phyloP scores from a whole-genome alignment of 495 filamentous ascomycete species.

The Aspergillus conjunctus region DNA sequence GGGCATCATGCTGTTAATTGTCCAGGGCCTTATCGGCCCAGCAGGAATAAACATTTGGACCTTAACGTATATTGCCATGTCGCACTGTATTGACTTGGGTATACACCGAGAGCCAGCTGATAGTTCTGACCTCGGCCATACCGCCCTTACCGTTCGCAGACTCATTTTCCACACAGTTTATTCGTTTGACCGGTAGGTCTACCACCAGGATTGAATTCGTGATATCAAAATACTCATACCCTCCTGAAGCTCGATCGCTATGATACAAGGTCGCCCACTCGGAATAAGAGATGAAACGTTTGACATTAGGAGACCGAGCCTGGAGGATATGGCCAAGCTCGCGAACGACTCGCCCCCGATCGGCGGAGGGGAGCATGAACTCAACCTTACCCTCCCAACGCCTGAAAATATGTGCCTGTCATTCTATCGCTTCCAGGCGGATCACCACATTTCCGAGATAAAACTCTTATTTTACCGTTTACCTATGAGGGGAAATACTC shows the following conservation, averaged over 20 bases:
- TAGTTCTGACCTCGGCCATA: constrained; percentile 8
- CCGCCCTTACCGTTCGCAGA: constrained; percentile 16
- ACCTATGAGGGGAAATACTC: constrained; percentile 17
- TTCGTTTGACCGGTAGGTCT: constrained; percentile 27
- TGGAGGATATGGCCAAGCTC: constrained; percentile 10
- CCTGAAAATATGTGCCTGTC: constrained; percentile 19
- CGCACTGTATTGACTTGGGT: constrained; percentile 31
- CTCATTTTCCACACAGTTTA: constrained; percentile 31
- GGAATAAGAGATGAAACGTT: constrained; percentile 33
- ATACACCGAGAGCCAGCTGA: constrained; percentile 28
- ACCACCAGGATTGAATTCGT: not conserved
- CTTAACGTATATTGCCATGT: constrained; percentile 29
- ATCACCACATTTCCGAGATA: constrained; percentile 31
- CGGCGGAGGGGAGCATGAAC: not conserved
- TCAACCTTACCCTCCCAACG: constrained; percentile 8
- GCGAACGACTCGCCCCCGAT: not conserved
- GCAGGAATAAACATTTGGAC: constrained; percentile 32
- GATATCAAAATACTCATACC: not conserved
- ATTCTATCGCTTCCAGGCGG: constrained; percentile 25
- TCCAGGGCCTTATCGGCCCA: constrained; percentile 26
- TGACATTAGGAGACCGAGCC: constrained; percentile 22
- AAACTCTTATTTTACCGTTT: constrained; percentile 31
- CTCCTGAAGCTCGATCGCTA: constrained; percentile 25
- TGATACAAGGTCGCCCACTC: constrained; percentile 33
- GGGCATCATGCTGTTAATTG: constrained; percentile 22